phyloP scores from a whole-genome alignment of 768 basidiomycete genomes.

The Porphyrellus cyaneotinctus region DNA sequence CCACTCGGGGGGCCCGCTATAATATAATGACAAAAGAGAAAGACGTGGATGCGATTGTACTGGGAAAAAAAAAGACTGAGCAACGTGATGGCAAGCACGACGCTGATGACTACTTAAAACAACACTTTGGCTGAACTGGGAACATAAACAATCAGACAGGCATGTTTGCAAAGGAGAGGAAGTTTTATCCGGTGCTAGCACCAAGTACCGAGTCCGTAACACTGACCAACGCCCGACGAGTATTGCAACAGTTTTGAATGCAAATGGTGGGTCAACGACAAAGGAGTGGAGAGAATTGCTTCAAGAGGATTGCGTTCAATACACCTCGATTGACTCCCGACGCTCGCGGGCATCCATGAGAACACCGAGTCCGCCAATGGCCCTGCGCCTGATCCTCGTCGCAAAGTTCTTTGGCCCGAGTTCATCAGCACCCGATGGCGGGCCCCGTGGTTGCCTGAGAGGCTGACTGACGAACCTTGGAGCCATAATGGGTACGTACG shows the following conservation, averaged over 20 bases:
- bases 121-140: slow-evolving; percentile 21
- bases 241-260: slow-evolving; percentile 14
- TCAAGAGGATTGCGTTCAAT: slow-evolving; percentile 36
- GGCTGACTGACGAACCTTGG: slow-evolving; percentile 66
- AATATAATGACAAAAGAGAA: slow-evolving; percentile 23
- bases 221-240: slow-evolving; percentile 7
- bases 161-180: slow-evolving; percentile 27
- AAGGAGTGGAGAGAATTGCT: slow-evolving; percentile 21
- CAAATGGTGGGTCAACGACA: slow-evolving; percentile 7
- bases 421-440: slow-evolving; percentile 82
- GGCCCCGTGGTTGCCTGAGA: slow-evolving; percentile 82
- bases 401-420: slow-evolving; percentile 88
- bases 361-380: slow-evolving; percentile 74
- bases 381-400: slow-evolving; percentile 77
- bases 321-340: slow-evolving; percentile 69
- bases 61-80: slow-evolving; percentile 12
- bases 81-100: slow-evolving; percentile 26
- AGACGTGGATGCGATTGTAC: slow-evolving; percentile 14
- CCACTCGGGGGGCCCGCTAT: slow-evolving; percentile 6
- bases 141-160: slow-evolving; percentile 21
- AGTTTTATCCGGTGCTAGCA: slow-evolving; percentile 24
- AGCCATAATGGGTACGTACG: slow-evolving; percentile 28
- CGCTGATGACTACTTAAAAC: slow-evolving; percentile 26
- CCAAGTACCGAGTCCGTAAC: slow-evolving; percentile 21
- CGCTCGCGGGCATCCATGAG: slow-evolving; percentile 81